Base-by-base conservation (phyloP, 1,284 basidiomycete species). In the Puccinia triticina region DNA sequence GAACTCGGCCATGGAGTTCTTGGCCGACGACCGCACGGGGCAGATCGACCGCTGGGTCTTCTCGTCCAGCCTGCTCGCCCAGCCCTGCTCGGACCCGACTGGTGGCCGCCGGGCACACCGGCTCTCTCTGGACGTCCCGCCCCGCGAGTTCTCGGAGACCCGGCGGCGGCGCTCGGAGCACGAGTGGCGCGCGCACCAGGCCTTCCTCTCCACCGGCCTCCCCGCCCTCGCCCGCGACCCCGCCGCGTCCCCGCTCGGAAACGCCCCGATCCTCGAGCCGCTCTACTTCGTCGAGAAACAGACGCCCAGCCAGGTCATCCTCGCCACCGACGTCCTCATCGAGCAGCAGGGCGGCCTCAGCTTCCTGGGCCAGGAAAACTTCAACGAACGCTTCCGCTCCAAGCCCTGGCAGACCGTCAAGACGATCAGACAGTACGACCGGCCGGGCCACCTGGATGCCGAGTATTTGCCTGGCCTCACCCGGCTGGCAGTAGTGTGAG, bases 361-460 rank as follows among this genome's bases (percentile, higher is more conserved):
- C 43, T 64, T 80, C 53, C 46, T 72, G 34, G 53, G 67, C 5
- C 46, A 73, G 10, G 37, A 59, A 43, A 59, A 59, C 11, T 80
- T 73, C 29, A 80, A 55, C 37, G 67, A 73, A 34, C 29, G 78
- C 21, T 73, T 80, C 59, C 67, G 50, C 18, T 73, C 67, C 23
- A 11, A 59, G 23, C 78, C 78, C 21, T 80, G 78, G 78, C 67
- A 80, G 29, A 80, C 78, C 11, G 59, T 80, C 50, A 80, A 80
- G 37, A 61, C 59, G 18, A 64, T 80, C 40, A 40, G 66, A 32
- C 32, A 72, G 43, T 80, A 80, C 57, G 37, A 80, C 29, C 78
- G 57, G 0, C 78, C 78, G 16, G 78, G 78, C 18, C 48, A 73
- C 26, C 43, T 32, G 69, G 69, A 80, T 34, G 50, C 67, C 14